phyloP scores from a whole-genome alignment of 202 grass and related monocot species.

The Alloteropsis angusta region DNA sequence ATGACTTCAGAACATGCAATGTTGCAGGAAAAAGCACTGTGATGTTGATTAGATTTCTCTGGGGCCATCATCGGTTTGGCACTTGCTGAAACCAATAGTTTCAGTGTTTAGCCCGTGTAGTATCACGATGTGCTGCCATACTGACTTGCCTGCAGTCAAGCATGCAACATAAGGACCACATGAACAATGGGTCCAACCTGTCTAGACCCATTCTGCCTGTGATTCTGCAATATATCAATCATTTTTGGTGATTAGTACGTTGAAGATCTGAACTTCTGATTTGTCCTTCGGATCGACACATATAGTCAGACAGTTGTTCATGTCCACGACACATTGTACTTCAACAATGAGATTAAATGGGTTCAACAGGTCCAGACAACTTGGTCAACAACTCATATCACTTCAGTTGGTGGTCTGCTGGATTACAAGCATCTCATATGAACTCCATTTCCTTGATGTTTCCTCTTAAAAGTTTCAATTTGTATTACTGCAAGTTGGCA shows the following conservation, averaged over 20 bases:
- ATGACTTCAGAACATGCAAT: slow-evolving; percentile 9
- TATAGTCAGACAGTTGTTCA: not conserved
- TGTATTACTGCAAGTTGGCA: not conserved
- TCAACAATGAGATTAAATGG: not conserved
- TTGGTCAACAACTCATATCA: slow-evolving; percentile 8
- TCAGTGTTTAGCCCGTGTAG: not conserved
- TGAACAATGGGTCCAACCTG: not conserved
- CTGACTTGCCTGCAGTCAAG: not conserved
- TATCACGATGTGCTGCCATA: not conserved
- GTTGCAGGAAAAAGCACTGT: not conserved
- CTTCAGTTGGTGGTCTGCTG: not conserved
- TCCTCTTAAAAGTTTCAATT: not conserved
- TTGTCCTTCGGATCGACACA: not conserved
- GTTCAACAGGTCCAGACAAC: not conserved
- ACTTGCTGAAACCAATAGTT: not conserved
- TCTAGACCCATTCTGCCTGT: not conserved
- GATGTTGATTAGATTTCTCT: not conserved
- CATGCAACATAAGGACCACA: not conserved
- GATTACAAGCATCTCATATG: slow-evolving; percentile 10
- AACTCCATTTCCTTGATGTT: not conserved
- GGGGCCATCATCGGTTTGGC: not conserved
- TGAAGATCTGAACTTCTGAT: not conserved
- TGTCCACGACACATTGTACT: not conserved
- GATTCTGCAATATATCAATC: not conserved
- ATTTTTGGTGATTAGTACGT: not conserved